Evolutionary conservation across 805 yeast species (phyloP).

Genomic region (Ogataea methylovora): DNA sequence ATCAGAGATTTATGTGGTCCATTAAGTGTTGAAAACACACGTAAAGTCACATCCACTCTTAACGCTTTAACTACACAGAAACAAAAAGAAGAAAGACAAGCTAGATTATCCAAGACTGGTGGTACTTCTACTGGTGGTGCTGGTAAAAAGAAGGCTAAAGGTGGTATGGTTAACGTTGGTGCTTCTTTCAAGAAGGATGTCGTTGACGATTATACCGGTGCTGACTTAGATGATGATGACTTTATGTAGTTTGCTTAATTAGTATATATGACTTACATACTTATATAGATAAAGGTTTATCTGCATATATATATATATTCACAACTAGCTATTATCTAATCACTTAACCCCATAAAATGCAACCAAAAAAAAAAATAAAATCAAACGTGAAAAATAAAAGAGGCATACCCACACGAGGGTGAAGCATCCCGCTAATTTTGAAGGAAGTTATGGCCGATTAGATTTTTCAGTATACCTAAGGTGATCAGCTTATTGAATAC

Average conservation of each 20-base stretch:
- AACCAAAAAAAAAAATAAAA: no score
- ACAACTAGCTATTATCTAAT: no score
- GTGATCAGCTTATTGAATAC: no score
- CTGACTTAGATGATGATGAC: slow-evolving; percentile 59
- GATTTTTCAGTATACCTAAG: no score
- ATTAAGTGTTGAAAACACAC: slow-evolving; percentile 67
- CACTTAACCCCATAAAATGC: no score
- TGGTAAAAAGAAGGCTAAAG: slow-evolving; percentile 90
- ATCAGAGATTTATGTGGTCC: slow-evolving; percentile 82
- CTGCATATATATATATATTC: no score
- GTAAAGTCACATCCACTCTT: slow-evolving; percentile 81
- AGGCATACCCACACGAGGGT: no score
- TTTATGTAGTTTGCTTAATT: slow-evolving; percentile 53
- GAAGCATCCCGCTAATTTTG: no score
- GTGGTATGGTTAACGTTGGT: slow-evolving; percentile 57
- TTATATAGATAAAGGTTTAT: no score
- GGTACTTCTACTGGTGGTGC: slow-evolving; percentile 90
- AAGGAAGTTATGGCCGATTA: no score
- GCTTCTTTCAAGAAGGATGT: slow-evolving; percentile 56
- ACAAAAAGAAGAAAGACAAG: slow-evolving; percentile 83
- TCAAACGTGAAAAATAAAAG: no score
- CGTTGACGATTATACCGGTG: slow-evolving; percentile 40
- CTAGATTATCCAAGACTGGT: slow-evolving; percentile 72
- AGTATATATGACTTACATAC: not conserved
- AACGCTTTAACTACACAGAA: slow-evolving; percentile 78